Evolutionary conservation across 2,329 filamentous ascomycete species (phyloP).

Genomic region (Pyrenochaeta sp.): DNA sequence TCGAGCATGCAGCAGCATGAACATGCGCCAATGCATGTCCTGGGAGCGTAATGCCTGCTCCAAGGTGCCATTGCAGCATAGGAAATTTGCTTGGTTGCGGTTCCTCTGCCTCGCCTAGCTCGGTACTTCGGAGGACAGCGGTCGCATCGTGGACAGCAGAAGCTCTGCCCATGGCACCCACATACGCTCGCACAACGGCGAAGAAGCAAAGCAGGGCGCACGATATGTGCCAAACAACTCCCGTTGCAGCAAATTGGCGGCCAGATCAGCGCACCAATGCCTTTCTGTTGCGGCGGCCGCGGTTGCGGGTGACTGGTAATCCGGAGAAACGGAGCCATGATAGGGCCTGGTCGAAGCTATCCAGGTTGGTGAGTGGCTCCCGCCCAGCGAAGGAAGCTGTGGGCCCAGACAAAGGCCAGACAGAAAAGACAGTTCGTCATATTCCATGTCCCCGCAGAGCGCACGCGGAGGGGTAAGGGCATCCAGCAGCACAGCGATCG

Average conservation of each 20-base stretch:
- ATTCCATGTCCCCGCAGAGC: slow-evolving; percentile 45
- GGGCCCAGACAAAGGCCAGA: slow-evolving; percentile 41
- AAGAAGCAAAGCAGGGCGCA: background rate
- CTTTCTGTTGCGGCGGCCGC: slow-evolving; percentile 15
- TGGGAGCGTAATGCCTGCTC: background rate
- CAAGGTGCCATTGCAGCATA: background rate
- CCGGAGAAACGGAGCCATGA: slow-evolving; percentile 37
- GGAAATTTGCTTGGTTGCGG: background rate
- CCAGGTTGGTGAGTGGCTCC: slow-evolving; percentile 27
- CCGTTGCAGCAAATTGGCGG: background rate
- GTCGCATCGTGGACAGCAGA: background rate
- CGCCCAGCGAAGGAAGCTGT: slow-evolving; percentile 21
- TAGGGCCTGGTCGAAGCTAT: slow-evolving; percentile 16
- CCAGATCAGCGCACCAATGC: slow-evolving; percentile 16
- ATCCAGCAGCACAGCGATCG: slow-evolving; percentile 18
- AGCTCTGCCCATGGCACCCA: slow-evolving; percentile 7
- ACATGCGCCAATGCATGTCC: background rate
- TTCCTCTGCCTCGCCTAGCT: background rate
- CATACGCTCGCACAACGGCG: background rate
- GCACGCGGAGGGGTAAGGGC: slow-evolving; percentile 37
- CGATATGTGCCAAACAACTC: background rate
- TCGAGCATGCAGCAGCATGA: background rate
- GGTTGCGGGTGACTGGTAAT: slow-evolving; percentile 26
- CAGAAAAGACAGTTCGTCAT: slow-evolving; percentile 33
- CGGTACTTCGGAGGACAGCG: background rate